Evolutionary conservation across 108 stramenopile species (phyloP).

Genomic region (Skeletonema potamos): DNA sequence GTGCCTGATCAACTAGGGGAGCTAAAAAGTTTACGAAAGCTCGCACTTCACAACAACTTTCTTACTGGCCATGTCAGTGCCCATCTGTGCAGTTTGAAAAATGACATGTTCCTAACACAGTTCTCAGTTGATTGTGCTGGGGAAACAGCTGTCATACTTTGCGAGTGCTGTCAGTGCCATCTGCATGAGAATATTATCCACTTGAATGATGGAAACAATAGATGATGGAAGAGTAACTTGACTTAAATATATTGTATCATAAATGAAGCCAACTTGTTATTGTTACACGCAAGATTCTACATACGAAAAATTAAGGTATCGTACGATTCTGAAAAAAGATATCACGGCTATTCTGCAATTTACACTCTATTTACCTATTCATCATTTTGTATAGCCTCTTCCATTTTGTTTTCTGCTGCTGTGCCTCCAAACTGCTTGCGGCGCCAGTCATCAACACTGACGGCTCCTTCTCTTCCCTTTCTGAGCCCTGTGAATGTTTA

Average conservation of each 20-base stretch:
- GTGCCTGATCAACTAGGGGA: constrained; percentile 42
- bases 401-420: background rate
- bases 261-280: background rate
- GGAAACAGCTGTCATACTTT: constrained; percentile 18
- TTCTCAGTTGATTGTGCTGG: constrained; percentile 47
- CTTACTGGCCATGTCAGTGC: constrained; percentile 25
- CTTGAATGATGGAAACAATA: background rate
- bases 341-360: too few relatives aligned
- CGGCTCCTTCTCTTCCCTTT: background rate
- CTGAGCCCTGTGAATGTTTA: background rate
- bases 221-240: background rate
- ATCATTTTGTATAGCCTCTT: background rate
- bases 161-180: constrained; percentile 44
- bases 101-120: constrained; percentile 31
- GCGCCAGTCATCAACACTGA: background rate
- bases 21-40: constrained; percentile 29
- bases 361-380: background rate
- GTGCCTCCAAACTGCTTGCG: background rate
- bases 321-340: too few relatives aligned
- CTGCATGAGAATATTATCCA: constrained; percentile 25
- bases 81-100: constrained; percentile 24
- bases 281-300: background rate
- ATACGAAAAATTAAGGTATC: too few relatives aligned
- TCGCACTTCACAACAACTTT: constrained; percentile 39
- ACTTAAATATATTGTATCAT: background rate